Base-by-base conservation (phyloP, 1,284 basidiomycete genomes). In the Baeospora myosura region DNA sequence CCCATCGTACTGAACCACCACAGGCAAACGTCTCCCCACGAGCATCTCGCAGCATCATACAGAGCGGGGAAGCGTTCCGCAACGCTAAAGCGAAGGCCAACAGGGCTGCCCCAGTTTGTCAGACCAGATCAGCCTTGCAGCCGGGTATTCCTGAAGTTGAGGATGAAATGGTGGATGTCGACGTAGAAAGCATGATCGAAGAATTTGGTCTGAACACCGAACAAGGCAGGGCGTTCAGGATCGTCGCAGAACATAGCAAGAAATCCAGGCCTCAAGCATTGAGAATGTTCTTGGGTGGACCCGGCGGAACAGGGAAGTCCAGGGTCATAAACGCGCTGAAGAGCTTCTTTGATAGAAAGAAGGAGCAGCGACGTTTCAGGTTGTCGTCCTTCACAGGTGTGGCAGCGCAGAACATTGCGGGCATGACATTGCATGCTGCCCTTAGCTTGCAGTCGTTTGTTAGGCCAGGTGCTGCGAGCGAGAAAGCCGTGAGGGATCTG, bases 361-460 rank as follows among this genome's bases (percentile, higher is more conserved):
- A 34, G 11, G 32, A 34, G 18, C 21, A n/a, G 11, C 18, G 18
- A 11, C 32, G 32, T 2, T 34, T 34, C 11, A n/a, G 32, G 14
- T 18, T 34, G 12, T n/a, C 32, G 6, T 34, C 32, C 12, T 34
- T 34, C 18, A 34, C 32, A 14, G 32, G 32, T 2, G 18, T 34
- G 11, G 32, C 32, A 14, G 32, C 32, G 11, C 32, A 20, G 18
- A 34, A 34, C 32, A 34, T 34, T 14, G n/a, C 14, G 3, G 32
- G 32, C 11, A 20, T 34, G n/a, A 34, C 32, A 14, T 34, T 34
- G 18, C 32, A 34, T 34, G 12, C 32, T 34, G 32, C 32, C 11
- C 18, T 34, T n/a, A 20, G 32, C 21, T 8, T 34, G n/a, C n/a
- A n/a, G 18, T 34, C 32, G 21, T 12, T 16, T 16, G 12, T 16